Base-by-base conservation (phyloP, 2,329 filamentous ascomycete genomes). In the Conoideocrella luteorostrata region DNA sequence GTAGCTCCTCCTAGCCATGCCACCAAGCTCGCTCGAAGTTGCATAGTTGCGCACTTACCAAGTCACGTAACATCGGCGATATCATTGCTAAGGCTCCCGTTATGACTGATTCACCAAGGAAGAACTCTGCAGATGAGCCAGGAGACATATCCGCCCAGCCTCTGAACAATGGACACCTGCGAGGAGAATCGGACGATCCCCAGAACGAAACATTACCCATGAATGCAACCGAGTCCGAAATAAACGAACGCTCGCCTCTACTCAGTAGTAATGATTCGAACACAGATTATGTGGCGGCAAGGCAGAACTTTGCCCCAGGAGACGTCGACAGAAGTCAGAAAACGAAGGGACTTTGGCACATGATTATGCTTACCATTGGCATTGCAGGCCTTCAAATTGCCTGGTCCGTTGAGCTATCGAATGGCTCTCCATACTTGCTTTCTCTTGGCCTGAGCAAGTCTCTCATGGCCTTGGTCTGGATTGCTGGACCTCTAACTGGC, bases 391-490 rank as follows among this genome's bases (percentile, higher is more conserved):
- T 97, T 49, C 91, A 97, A 67, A 86, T 97, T 53, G 89, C 91
- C 22, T 97, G 91, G 91, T 90, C 90, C 2, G 89, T 95, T 33
- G 91, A 97, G 64, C 74, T 95, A 33, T 95, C 89, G 43, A 91
- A 95, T 69, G 90, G 90, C 54, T 95, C 91, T 42, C 86, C 87
- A 5, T 93, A 86, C 58, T 69, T 93, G 32, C 69, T 91, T 32
- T 89, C 86, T 1, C 76, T 93, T 23, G 87, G 87, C 10, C 74
- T 93, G 64, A 88, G 82, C 73, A 90, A 91, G 68, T 84, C 86
- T 29, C 67, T 90, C 34, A 84, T 91, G 72, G 86, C 87, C 15
- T 72, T 90, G 51, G 86, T 91, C 28, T 93, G 87, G 87, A 87
- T 90, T 36, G 86, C 86, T 11, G 86, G 86, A 1, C 87, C 87